Evolutionary conservation across 2,329 filamentous ascomycete species (phyloP).

Genomic region (Penicillium sp.): DNA sequence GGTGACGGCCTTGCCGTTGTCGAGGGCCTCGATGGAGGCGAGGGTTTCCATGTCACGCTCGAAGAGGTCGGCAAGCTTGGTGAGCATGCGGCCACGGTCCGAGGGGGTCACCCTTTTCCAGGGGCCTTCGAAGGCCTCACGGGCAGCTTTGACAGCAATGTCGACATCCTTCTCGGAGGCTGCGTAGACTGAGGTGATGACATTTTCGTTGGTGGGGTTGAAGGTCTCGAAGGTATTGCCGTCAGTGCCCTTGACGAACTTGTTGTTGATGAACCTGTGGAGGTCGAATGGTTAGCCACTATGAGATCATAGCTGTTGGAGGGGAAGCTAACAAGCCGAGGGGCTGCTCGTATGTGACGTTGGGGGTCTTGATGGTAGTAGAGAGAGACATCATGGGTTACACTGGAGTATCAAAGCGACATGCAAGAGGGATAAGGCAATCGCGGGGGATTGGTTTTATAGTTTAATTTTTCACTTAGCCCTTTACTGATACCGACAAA

Average conservation of each 20-base stretch:
- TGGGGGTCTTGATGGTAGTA: slow-evolving; percentile 32
- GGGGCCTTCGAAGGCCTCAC: slow-evolving; percentile 5
- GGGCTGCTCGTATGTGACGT: slow-evolving; percentile 35
- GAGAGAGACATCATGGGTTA: background rate
- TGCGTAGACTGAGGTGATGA: slow-evolving; percentile 8
- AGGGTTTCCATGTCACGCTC: slow-evolving; percentile 11
- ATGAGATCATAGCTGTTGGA: background rate
- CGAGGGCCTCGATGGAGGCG: slow-evolving; percentile 16
- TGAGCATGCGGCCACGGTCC: slow-evolving; percentile 12
- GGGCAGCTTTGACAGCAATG: slow-evolving; percentile 9
- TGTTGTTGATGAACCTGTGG: slow-evolving; percentile 1
- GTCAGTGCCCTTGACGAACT: slow-evolving; percentile 2
- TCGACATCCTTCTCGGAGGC: slow-evolving; percentile 10
- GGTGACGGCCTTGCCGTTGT: slow-evolving; percentile 14
- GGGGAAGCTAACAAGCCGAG: slow-evolving; percentile 29
- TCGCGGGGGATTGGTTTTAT: too few relatives aligned
- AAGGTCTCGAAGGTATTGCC: slow-evolving; percentile 3
- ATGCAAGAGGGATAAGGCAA: too few relatives aligned
- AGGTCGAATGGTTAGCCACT: background rate
- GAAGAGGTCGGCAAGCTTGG: slow-evolving; percentile 9
- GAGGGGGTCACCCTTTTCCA: slow-evolving; percentile 8
- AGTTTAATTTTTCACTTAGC: too few relatives aligned
- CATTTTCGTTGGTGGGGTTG: slow-evolving; percentile 2
- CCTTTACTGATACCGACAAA: too few relatives aligned
- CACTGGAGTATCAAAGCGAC: too few relatives aligned